Percentiles rank a stretch among this genome's conserved stretches.
Evolutionary conservation across 108 stramenopile genomes (phyloP).

Genomic region (Phaeodactylum tricornutum): DNA sequence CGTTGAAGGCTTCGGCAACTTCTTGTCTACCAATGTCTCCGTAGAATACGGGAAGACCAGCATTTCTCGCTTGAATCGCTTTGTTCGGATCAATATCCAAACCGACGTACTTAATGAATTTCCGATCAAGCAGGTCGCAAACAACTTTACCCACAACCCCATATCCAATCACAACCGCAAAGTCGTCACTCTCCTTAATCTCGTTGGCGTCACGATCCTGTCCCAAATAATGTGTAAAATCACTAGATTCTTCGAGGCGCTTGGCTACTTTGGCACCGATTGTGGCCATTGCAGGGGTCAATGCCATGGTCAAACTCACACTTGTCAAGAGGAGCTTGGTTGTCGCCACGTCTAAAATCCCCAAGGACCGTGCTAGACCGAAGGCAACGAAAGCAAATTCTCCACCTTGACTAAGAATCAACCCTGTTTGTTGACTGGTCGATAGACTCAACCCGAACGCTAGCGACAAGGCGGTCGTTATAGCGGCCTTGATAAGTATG

Average conservation of each 20-base stretch:
- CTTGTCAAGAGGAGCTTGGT: slow-evolving; percentile 87
- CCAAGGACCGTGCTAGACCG: slow-evolving; percentile 79
- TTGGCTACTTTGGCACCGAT: slow-evolving; percentile 60
- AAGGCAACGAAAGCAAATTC: slow-evolving; percentile 98
- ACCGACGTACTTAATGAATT: slow-evolving; percentile 90
- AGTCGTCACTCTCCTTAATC: slow-evolving; percentile 81
- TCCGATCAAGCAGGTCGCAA: slow-evolving; percentile 88
- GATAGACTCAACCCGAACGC: slow-evolving; percentile 76
- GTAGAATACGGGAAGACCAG: slow-evolving; percentile 91
- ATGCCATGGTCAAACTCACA: slow-evolving; percentile 93
- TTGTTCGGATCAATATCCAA: slow-evolving; percentile 89
- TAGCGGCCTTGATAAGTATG: slow-evolving; percentile 74
- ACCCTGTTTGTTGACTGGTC: slow-evolving; percentile 78
- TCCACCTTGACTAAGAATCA: slow-evolving; percentile 90
- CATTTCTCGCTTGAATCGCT: slow-evolving; percentile 88
- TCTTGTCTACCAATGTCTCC: slow-evolving; percentile 92
- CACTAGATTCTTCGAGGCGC: slow-evolving; percentile 71
- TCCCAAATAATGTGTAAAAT: slow-evolving; percentile 84
- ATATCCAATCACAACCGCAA: slow-evolving; percentile 94
- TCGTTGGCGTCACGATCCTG: slow-evolving; percentile 83
- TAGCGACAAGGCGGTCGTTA: slow-evolving; percentile 50
- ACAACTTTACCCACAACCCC: slow-evolving; percentile 92
- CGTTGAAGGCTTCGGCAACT: slow-evolving; percentile 86
- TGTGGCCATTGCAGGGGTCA: slow-evolving; percentile 77
- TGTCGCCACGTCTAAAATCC: slow-evolving; percentile 59